Percentiles rank a stretch among this genome's conserved stretches.
Conservation (phyloP, 2,329 filamentous ascomycete species). For the Fusarium oxysporum region DNA sequence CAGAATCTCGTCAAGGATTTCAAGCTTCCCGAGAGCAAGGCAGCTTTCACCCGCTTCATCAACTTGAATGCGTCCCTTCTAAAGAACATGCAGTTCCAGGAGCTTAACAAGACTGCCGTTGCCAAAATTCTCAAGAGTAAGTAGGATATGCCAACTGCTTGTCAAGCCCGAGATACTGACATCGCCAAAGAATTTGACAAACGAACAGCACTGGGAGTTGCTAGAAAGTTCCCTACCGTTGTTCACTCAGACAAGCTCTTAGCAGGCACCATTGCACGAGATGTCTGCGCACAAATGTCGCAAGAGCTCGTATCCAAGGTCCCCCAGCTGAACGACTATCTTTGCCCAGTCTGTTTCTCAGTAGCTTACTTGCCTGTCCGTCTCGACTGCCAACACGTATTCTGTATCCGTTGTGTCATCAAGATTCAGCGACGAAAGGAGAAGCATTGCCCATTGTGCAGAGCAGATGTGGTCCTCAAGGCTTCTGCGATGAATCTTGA, state of each 20-base stretch:
- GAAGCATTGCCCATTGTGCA: conserved; percentile 79
- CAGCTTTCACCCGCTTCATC: conserved; percentile 76
- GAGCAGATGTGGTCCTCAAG: conserved; percentile 75
- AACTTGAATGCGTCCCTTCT: conserved; percentile 80
- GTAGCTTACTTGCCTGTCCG: conserved; percentile 87
- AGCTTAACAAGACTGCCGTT: conserved; percentile 83
- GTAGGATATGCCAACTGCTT: conserved; percentile 38
- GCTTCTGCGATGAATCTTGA: conserved; percentile 80
- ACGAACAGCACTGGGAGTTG: conserved; percentile 78
- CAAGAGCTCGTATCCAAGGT: conserved; percentile 78
- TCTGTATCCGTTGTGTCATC: conserved; percentile 86
- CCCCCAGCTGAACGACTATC: conserved; percentile 86
- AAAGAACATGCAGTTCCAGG: conserved; percentile 84
- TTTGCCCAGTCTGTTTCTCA: conserved; percentile 82
- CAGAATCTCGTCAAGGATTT: conserved; percentile 70
- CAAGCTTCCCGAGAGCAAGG: conserved; percentile 72
- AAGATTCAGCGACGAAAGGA: conserved; percentile 79
- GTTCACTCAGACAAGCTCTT: conserved; percentile 71
- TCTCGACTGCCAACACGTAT: conserved; percentile 79
- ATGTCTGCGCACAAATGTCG: conserved; percentile 80
- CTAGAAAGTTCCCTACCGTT: conserved; percentile 69
- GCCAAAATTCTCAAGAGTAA: conserved; percentile 86
- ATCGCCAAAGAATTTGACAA: conserved; percentile 83
- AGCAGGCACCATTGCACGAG: conserved; percentile 76
- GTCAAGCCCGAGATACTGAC: conserved; percentile 17